phyloP scores from a whole-genome alignment of 495 filamentous ascomycete species.

The Penicillium turbatum region DNA sequence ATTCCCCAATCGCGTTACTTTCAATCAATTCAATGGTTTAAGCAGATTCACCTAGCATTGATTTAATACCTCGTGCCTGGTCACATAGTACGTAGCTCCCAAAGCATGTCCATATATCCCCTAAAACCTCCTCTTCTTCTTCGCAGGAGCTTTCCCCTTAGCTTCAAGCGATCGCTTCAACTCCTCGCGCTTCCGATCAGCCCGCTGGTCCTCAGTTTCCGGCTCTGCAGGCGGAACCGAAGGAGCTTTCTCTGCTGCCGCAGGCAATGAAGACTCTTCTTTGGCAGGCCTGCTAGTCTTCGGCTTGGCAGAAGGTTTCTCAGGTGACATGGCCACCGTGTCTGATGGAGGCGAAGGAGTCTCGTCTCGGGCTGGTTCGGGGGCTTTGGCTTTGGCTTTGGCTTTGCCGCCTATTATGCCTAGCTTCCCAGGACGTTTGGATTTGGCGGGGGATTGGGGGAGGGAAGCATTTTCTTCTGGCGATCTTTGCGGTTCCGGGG shows the following conservation, averaged over 20 bases:
- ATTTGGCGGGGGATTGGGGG: conserved; percentile 14
- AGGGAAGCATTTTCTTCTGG: not conserved
- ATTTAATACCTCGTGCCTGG: not conserved
- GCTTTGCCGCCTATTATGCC: conserved; percentile 38
- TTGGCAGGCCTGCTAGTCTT: not conserved
- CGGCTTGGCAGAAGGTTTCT: not conserved
- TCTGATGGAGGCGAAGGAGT: not conserved
- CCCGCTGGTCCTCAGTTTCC: conserved; percentile 48
- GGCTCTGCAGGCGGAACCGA: conserved; percentile 16
- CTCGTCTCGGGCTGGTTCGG: not conserved
- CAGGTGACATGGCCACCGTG: not conserved
- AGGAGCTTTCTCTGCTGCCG: conserved; percentile 3
- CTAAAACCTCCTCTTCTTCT: conserved; percentile 66
- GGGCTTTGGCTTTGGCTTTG: conserved; percentile 8
- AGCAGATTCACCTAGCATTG: no score
- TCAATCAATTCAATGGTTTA: not conserved
- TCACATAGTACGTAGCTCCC: not conserved
- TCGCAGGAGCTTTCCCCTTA: conserved; percentile 57
- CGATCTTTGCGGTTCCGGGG: not conserved
- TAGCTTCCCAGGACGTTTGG: conserved; percentile 27
- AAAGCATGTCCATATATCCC: no score
- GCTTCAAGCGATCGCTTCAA: conserved; percentile 61
- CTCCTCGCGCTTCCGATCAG: conserved; percentile 59
- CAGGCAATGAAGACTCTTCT: conserved; percentile 6
- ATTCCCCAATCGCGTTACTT: conserved; percentile 10